phyloP scores from a whole-genome alignment of 1,139 yeast genomes.

The Yamadazyma trypodendri region DNA sequence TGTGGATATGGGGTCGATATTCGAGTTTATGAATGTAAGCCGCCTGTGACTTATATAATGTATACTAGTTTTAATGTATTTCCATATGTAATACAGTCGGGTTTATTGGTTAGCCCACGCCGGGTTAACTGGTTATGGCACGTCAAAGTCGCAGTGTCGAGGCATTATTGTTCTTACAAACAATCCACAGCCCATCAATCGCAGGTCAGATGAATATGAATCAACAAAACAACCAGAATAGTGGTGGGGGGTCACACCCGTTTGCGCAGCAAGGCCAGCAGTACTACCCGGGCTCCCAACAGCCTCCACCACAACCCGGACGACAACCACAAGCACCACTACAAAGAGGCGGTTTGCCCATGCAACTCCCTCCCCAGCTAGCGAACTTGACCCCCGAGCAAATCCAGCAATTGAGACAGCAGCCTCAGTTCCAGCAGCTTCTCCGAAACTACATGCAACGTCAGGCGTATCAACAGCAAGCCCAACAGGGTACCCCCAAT shows the following conservation, averaged over 20 bases:
- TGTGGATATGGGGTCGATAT: constrained; percentile 82
- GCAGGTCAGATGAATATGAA: constrained; percentile 17
- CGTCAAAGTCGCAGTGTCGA: constrained; percentile 1
- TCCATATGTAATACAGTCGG: too few relatives aligned
- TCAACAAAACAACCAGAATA: constrained; percentile 12
- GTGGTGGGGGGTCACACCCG: constrained; percentile 9
- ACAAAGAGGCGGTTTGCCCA: constrained; percentile 21
- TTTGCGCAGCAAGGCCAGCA: constrained; percentile 3
- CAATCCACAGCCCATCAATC: too few relatives aligned
- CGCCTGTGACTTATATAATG: too few relatives aligned
- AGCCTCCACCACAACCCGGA: background rate
- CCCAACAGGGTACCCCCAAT: background rate
- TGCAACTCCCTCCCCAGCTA: constrained; percentile 38
- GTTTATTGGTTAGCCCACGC: too few relatives aligned
- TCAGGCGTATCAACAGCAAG: constrained; percentile 26
- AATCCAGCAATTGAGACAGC: constrained; percentile 47
- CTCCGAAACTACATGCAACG: constrained; percentile 37
- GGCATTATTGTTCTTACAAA: too few relatives aligned
- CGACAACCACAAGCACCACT: constrained; percentile 7
- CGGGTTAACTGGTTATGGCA: too few relatives aligned
- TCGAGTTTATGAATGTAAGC: constrained; percentile 49
- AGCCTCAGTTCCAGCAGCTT: constrained; percentile 46
- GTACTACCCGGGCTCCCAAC: background rate
- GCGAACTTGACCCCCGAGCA: constrained; percentile 46
- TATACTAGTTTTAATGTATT: too few relatives aligned